Evolutionary conservation across 2,329 filamentous ascomycete genomes (phyloP).

Genomic region (Trichoderma semiorbis): DNA sequence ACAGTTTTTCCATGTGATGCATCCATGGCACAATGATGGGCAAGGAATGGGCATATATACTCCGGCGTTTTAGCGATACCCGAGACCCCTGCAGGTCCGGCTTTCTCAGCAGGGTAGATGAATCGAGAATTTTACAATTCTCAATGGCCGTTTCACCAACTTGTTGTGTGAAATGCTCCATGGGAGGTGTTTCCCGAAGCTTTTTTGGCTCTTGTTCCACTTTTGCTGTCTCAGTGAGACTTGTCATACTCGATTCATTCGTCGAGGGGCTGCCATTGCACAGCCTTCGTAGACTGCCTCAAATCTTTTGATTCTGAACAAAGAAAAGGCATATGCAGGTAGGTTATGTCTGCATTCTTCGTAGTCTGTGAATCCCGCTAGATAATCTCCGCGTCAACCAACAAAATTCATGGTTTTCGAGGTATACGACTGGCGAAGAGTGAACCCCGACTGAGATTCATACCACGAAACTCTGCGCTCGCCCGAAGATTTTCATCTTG

Average conservation of each 20-base stretch:
- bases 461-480: constrained; percentile 57
- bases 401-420: constrained; percentile 68
- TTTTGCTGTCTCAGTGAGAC: constrained; percentile 11
- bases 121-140: constrained; percentile 46
- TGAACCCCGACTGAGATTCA: constrained; percentile 48
- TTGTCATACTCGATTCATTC: constrained; percentile 10
- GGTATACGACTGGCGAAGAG: constrained; percentile 95
- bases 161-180: constrained; percentile 64
- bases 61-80: constrained; percentile 38
- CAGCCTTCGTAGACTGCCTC: constrained; percentile 7
- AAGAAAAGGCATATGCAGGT: constrained; percentile 8
- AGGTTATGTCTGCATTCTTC: neutral
- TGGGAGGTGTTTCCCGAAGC: constrained; percentile 72
- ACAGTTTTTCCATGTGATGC: constrained; percentile 18
- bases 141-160: constrained; percentile 71
- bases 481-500: constrained; percentile 77
- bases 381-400: constrained; percentile 85
- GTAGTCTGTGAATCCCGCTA: constrained; percentile 53
- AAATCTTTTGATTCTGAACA: neutral
- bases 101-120: constrained; percentile 39
- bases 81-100: constrained; percentile 29
- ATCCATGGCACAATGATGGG: constrained; percentile 22
- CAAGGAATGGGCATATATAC: constrained; percentile 37
- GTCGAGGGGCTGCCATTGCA: constrained; percentile 10
- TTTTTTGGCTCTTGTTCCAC: constrained; percentile 19